phyloP scores from a whole-genome alignment of 2,329 filamentous ascomycete species.

The Sarocladiaceae sp. region DNA sequence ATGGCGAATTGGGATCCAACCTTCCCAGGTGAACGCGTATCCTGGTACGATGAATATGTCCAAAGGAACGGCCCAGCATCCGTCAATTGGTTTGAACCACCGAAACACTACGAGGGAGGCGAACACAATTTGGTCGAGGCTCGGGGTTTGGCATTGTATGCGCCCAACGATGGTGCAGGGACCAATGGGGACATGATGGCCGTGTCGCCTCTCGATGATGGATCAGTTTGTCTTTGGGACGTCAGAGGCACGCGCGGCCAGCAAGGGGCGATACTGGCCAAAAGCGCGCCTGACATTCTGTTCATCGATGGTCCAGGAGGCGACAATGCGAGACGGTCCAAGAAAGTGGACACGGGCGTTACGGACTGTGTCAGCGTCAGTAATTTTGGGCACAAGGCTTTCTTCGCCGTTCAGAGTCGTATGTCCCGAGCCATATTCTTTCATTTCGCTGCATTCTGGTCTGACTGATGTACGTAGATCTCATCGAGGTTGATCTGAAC shows the following conservation, averaged over 20 bases:
- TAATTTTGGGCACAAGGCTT: slow-evolving; percentile 59
- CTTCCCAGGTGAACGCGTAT: slow-evolving; percentile 62
- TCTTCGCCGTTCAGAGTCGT: slow-evolving; percentile 72
- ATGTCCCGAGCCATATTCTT: slow-evolving; percentile 23
- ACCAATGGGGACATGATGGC: slow-evolving; percentile 43
- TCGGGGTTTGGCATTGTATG: slow-evolving; percentile 65
- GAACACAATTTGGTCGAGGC: slow-evolving; percentile 53
- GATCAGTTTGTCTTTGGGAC: slow-evolving; percentile 84
- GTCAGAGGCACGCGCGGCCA: slow-evolving; percentile 48
- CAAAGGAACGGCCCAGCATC: slow-evolving; percentile 70
- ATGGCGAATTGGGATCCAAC: slow-evolving; percentile 79
- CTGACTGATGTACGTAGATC: slow-evolving; percentile 26
- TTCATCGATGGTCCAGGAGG: slow-evolving; percentile 45
- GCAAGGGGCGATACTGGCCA: slow-evolving; percentile 58
- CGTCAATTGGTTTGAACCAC: slow-evolving; percentile 70
- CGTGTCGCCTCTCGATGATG: slow-evolving; percentile 76
- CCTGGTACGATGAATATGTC: slow-evolving; percentile 88
- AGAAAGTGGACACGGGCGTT: slow-evolving; percentile 64
- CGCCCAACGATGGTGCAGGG: slow-evolving; percentile 43
- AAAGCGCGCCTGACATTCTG: slow-evolving; percentile 61
- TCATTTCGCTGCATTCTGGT: not conserved
- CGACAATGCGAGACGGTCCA: slow-evolving; percentile 42
- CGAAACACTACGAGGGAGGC: slow-evolving; percentile 36
- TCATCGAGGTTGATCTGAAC: slow-evolving; percentile 77
- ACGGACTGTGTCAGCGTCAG: slow-evolving; percentile 82